Evolutionary conservation across 345 rosid genomes (phyloP), one percentile per base, ranked within the genome.

Genomic region (Cardamine occulta): DNA sequence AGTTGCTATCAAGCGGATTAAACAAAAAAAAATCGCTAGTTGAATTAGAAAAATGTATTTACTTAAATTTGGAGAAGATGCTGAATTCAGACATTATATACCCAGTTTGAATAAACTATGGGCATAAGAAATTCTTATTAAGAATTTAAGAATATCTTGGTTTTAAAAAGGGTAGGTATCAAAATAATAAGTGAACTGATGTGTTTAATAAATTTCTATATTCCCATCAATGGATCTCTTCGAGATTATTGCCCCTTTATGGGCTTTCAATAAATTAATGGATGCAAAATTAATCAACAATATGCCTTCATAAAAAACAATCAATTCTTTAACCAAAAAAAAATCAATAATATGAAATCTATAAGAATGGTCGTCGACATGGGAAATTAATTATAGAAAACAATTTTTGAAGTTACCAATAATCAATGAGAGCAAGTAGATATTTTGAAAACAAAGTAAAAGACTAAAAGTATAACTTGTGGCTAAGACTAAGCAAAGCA

Each of bases 381-480:
- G 44, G 5, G 15, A 39, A 39, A 39, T 11, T 39, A 37, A 3
- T 37, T 37, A 48, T 48, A 17, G 11, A 64, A 6, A 18, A 11
- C 34, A 9, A 42, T n/a, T 68, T 35, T 39, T 15, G 61, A 15
- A 67, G 42, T 37, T 37, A 11, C 42, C 42, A 11, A 37, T 10
- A 37, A 34, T 51, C 21, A 29, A 18, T 29, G 42, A 19, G 56
- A 59, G 42, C 44, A 19, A 31, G 31, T 19, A 13, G 32, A 57
- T 70, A 58, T 59, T 58, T 71, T 32, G 23, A 14, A 14, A 8
- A 40, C 2, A 57, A 48, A 44, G 45, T 19, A 44, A 42, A 39
- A 28, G 10, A 42, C 23, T 19, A 44, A 42, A 39, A 28, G 10
- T 45, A 59, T 32, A 59, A 70, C 48, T 19, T 70, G 74, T 70